phyloP scores from a whole-genome alignment of 176 grass and related monocot genomes.

The Dendrocalamus sinicus region DNA sequence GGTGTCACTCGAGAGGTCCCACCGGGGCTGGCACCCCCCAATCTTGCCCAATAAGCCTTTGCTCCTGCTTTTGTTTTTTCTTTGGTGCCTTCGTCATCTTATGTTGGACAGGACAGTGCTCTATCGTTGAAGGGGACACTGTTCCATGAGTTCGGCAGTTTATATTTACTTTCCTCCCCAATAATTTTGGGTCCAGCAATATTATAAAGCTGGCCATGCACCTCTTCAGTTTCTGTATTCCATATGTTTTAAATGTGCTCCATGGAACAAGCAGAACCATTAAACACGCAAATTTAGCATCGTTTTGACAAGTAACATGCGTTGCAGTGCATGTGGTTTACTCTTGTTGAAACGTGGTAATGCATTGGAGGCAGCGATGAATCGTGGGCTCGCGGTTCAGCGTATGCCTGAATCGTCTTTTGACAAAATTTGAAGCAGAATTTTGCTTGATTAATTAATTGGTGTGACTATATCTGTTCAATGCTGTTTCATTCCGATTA shows the following conservation, averaged over 20 bases:
- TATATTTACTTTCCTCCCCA: constrained; percentile 59
- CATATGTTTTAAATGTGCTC: constrained; percentile 40
- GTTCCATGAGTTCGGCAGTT: constrained; percentile 50
- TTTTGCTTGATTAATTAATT: background rate
- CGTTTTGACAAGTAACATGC: constrained; percentile 4
- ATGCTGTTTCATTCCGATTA: background rate
- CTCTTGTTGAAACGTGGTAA: background rate
- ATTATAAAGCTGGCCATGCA: constrained; percentile 65
- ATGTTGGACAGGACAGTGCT: constrained; percentile 40
- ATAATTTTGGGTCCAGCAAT: constrained; percentile 79
- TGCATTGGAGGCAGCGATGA: background rate
- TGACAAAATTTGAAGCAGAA: background rate
- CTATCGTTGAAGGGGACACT: constrained; percentile 49
- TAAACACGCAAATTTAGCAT: constrained; percentile 11
- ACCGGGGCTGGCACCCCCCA: constrained; percentile 59
- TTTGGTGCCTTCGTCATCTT: constrained; percentile 42
- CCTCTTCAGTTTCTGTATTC: constrained; percentile 48
- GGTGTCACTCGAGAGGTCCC: constrained; percentile 55
- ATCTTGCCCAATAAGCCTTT: constrained; percentile 56
- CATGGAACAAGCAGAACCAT: constrained; percentile 43
- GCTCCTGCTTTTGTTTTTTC: constrained; percentile 29
- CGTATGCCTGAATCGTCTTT: background rate
- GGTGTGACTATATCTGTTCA: background rate
- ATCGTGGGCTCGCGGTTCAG: background rate
- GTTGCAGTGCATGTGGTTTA: background rate